A percentile compares a stretch with the other conserved stretches of the same genome.
Conservation (phyloP, 768 basidiomycete species). For the Amanita phalloides region DNA sequence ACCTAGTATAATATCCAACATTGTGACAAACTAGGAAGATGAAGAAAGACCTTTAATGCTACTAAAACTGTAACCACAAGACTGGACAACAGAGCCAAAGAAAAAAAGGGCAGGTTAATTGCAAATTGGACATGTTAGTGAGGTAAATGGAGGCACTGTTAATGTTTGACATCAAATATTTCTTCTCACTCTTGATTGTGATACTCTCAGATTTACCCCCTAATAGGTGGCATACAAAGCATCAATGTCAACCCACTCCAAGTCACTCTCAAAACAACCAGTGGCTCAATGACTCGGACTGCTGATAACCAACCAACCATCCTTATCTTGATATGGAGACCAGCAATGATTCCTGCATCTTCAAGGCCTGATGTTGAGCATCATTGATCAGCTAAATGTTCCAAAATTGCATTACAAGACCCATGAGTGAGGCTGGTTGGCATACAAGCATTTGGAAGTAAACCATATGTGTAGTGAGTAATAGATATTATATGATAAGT, state of each 20-base stretch:
- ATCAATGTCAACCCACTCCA: no score
- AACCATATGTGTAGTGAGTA: no score
- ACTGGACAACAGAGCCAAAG: neutral
- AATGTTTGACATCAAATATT: constrained; percentile 29
- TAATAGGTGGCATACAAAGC: constrained; percentile 1
- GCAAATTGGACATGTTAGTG: neutral
- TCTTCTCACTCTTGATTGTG: constrained; percentile 95
- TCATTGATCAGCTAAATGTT: constrained; percentile 38
- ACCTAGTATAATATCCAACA: neutral
- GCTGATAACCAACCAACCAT: constrained; percentile 48
- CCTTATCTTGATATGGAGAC: constrained; percentile 92
- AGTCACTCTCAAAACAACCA: no score
- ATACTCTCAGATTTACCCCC: constrained; percentile 83
- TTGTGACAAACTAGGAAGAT: no score
- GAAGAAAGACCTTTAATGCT: neutral
- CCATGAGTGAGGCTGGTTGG: no score
- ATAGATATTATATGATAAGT: no score
- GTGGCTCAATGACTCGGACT: neutral
- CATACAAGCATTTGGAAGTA: no score
- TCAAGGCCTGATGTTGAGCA: constrained; percentile 98
- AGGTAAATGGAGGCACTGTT: neutral
- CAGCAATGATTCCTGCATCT: constrained; percentile 95
- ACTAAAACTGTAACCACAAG: neutral
- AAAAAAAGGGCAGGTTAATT: no score
- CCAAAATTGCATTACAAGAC: constrained; percentile 13